Conservation (phyloP, 1,139 yeast genomes). For the Candida sojae region DNA sequence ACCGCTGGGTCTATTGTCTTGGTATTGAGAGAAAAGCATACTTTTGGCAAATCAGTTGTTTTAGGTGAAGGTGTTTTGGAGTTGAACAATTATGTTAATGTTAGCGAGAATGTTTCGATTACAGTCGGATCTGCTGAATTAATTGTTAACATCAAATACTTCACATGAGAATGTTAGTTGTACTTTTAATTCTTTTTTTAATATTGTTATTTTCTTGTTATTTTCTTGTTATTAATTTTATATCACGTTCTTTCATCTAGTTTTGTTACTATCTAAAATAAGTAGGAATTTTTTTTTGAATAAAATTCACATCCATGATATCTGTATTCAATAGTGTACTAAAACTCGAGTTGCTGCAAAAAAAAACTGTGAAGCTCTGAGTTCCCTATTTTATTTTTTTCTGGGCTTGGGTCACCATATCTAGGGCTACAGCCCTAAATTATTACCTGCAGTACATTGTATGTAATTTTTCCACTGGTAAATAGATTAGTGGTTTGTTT, state of each 20-base stretch:
- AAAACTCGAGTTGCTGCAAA: no score
- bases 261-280: not conserved
- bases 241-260: not conserved
- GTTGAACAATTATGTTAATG: conserved; percentile 39
- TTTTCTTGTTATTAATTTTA: not conserved
- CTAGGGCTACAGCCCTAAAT: conserved; percentile 3
- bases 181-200: not conserved
- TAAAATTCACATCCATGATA: no score
- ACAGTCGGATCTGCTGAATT: conserved; percentile 32
- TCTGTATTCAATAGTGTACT: no score
- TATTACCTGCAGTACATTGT: not conserved
- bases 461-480: no score
- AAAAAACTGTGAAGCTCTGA: no score
- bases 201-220: not conserved
- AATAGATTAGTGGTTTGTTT: not conserved
- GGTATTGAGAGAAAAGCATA: conserved; percentile 66
- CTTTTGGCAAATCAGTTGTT: conserved; percentile 69
- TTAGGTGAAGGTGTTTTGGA: conserved; percentile 55
- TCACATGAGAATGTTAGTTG: conserved; percentile 4
- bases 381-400: not conserved
- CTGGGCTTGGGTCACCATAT: not conserved
- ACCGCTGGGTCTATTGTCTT: conserved; percentile 60
- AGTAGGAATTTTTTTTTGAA: not conserved
- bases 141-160: conserved; percentile 31
- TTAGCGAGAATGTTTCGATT: conserved; percentile 30